These are phyloP conservation scores for Microbotryomycetes sp. DNA, from an alignment of 1,284 basidiomycete genomes.

Conservation along the genomic window DNA sequence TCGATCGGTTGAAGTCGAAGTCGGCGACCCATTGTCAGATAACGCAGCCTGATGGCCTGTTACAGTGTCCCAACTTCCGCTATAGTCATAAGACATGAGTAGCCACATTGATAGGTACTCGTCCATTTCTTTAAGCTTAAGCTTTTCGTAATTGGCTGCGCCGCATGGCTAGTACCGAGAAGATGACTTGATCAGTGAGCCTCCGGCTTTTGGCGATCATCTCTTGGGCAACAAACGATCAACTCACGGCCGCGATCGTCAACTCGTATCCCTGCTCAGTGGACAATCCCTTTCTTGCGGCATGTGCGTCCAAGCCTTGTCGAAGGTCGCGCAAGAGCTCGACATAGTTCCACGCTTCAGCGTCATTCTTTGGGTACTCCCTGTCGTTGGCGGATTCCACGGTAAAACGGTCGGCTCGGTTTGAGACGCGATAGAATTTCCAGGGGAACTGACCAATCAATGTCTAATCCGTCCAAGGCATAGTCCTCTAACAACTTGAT, in stretches of 20 bases:
- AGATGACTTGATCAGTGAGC: not conserved
- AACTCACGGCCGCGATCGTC: constrained; percentile 37
- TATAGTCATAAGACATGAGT: constrained; percentile 59
- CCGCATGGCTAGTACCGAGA: constrained; percentile 56
- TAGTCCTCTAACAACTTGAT: constrained; percentile 73
- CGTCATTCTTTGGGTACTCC: constrained; percentile 48
- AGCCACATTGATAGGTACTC: constrained; percentile 72
- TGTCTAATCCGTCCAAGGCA: constrained; percentile 66
- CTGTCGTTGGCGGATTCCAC: not conserved
- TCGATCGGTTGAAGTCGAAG: constrained; percentile 59
- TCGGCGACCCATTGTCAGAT: constrained; percentile 48
- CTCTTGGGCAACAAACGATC: accelerated
- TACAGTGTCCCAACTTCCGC: constrained; percentile 40
- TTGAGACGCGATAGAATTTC: constrained; percentile 24
- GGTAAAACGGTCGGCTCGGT: not conserved
- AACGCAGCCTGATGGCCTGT: constrained; percentile 76
- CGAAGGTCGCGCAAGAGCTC: constrained; percentile 45
- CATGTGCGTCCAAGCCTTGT: constrained; percentile 42
- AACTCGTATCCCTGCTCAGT: constrained; percentile 43
- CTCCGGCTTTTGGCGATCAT: not conserved
- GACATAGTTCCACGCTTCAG: constrained; percentile 47
- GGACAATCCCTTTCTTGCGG: constrained; percentile 30
- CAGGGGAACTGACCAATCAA: constrained; percentile 35
- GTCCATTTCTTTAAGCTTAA: constrained; percentile 67
- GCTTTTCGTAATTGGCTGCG: constrained; percentile 55